These are phyloP conservation scores for Colletotrichum phormii DNA, from an alignment of 2,329 filamentous ascomycete genomes.

Conservation along the genomic window DNA sequence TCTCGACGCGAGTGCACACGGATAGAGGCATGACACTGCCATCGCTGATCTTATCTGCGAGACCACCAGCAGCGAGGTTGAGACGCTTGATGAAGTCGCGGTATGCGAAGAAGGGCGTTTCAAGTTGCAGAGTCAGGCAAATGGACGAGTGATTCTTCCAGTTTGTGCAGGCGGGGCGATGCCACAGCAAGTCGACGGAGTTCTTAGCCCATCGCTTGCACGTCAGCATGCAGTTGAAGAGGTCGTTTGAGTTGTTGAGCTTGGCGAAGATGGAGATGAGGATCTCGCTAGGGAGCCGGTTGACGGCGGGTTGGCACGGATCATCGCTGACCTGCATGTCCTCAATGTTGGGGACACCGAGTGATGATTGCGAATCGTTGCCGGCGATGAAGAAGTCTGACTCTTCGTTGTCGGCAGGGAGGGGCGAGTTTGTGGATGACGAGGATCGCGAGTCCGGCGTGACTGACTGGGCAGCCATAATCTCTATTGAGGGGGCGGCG, in stretches of 20 bases:
- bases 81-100: constrained; percentile 90
- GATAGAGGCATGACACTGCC: constrained; percentile 86
- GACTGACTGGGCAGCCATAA: constrained; percentile 40
- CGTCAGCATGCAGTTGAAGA: constrained; percentile 92
- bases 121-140: constrained; percentile 78
- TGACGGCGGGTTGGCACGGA: constrained; percentile 81
- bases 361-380: constrained; percentile 93
- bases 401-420: constrained; percentile 85
- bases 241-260: constrained; percentile 79
- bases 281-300: constrained; percentile 90
- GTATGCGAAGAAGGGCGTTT: constrained; percentile 88
- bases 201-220: constrained; percentile 94
- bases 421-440: constrained; percentile 80
- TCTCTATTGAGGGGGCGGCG: constrained; percentile 43
- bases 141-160: constrained; percentile 86
- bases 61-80: constrained; percentile 77
- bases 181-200: constrained; percentile 93
- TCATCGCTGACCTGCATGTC: constrained; percentile 77
- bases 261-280: constrained; percentile 93
- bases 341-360: constrained; percentile 82
- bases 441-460: constrained; percentile 65
- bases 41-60: constrained; percentile 83
- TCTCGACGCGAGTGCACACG: constrained; percentile 90
- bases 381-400: constrained; percentile 91
- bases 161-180: constrained; percentile 88